A percentile compares a stretch with the other conserved stretches of the same genome.
Evolutionary conservation across 768 basidiomycete genomes (phyloP).

Genomic region (Astraeus odoratus): DNA sequence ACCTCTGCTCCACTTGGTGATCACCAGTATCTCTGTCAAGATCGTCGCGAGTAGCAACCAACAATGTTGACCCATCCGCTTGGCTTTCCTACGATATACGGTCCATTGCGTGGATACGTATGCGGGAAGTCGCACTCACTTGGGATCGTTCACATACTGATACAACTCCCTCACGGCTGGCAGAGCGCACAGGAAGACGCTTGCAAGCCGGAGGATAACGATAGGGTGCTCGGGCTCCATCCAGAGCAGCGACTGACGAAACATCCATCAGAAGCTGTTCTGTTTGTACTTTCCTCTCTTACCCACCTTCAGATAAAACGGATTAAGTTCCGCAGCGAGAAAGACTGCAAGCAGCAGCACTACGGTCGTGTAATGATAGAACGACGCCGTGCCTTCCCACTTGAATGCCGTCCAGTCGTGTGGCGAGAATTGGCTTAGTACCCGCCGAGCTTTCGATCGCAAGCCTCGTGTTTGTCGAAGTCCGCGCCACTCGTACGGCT

Average conservation of each 20-base stretch:
- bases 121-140: conserved; percentile 37
- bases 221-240: conserved; percentile 90
- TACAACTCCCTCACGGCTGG: conserved; percentile 80
- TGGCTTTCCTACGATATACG: conserved; percentile 53
- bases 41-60: conserved; percentile 87
- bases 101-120: conserved; percentile 1
- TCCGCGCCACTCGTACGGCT: conserved; percentile 86
- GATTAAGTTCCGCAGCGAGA: conserved; percentile 78
- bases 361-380: conserved; percentile 68
- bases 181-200: conserved; percentile 80
- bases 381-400: conserved; percentile 76
- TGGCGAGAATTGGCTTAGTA: conserved; percentile 79
- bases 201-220: conserved; percentile 61
- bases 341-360: conserved; percentile 72
- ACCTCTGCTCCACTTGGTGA: conserved; percentile 76
- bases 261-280: conserved; percentile 29
- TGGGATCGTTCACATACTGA: conserved; percentile 77
- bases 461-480: conserved; percentile 71
- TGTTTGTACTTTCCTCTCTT: conserved; percentile 4
- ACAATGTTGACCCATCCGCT: conserved; percentile 84
- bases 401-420: conserved; percentile 85
- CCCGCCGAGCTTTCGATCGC: conserved; percentile 71
- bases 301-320: conserved; percentile 79
- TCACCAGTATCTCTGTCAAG: conserved; percentile 71
- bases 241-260: conserved; percentile 49